Base-by-base conservation (phyloP, 495 filamentous ascomycete genomes). In the Elaphomyces granulatus region DNA sequence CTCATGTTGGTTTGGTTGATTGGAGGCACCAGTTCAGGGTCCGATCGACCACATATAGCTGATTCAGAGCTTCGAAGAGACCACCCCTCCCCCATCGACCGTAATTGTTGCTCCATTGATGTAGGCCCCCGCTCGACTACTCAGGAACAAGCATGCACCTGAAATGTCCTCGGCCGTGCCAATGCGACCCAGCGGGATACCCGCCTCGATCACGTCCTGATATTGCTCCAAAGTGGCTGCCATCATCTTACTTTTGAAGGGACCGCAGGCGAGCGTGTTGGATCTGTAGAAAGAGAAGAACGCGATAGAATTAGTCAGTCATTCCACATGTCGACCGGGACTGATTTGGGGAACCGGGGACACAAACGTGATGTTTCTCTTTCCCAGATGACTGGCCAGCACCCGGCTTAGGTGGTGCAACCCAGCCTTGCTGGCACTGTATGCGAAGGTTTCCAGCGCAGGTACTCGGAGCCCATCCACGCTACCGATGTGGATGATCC, bases 191-290 rank as follows among this genome's bases (percentile, higher is more conserved):
- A 85, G 52, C n/a, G 83, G 83, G 41, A 81, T 74, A 9, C 66
- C 70, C 0, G 46, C 56, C 55, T 73, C 68, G 48, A 90, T 81
- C 19, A 55, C 52, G 9, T 83, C 78, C 32, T 70, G 68, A 43
- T 73, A 72, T 4, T 61, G 52, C 43, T 74, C 59, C 38, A 87
- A 55, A 31, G 80, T 83, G 31, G 70, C 75, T 8, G 73, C 74
- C 82, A 85, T 86, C 82, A 87, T 88, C 60, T 83, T 84, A 43
- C 74, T 81, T 52, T 83, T 66, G 47, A 88, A 88, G 10, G 82
- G 81, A 8, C 83, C 82, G 47, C 81, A 87, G 21, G 83, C 83
- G 38, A 88, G 64, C 0, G 77, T 67, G 40, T 86, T 85, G 1
- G 59, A 67, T 30, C 60, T 63, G 40, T 28, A 37, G 2, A 20